Conservation (phyloP, 2,329 filamentous ascomycete genomes). For the Colletotrichum viniferum region DNA sequence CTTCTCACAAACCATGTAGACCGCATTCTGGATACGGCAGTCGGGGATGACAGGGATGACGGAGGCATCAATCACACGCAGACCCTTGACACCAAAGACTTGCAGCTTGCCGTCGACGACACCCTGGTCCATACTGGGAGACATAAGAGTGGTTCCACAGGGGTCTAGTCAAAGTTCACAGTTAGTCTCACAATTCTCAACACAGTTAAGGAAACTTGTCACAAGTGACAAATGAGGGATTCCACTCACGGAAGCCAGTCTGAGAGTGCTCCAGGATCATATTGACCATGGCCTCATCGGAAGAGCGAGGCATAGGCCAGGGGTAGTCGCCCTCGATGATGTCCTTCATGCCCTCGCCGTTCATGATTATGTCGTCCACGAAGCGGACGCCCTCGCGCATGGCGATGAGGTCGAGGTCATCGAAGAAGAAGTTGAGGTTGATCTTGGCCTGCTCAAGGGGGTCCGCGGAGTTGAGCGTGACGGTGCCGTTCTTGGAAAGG, state of each 20-base stretch:
- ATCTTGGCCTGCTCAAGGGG: slow-evolving; percentile 64
- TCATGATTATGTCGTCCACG: slow-evolving; percentile 60
- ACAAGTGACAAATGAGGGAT: not conserved
- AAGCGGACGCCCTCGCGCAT: slow-evolving; percentile 63
- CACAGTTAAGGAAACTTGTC: accelerated
- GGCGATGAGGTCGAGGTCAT: slow-evolving; percentile 61
- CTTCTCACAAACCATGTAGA: slow-evolving; percentile 66
- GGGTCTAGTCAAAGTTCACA: slow-evolving; percentile 40
- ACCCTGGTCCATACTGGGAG: slow-evolving; percentile 53
- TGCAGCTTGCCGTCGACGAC: slow-evolving; percentile 55
- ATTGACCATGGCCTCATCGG: slow-evolving; percentile 60
- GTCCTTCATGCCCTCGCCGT: slow-evolving; percentile 61
- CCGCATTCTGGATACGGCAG: slow-evolving; percentile 64
- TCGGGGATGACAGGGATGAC: slow-evolving; percentile 60
- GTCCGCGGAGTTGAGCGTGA: slow-evolving; percentile 60
- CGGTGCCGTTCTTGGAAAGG: slow-evolving; percentile 50
- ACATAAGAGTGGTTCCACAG: slow-evolving; percentile 59
- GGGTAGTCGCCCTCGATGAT: slow-evolving; percentile 60
- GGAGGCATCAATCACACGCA: slow-evolving; percentile 61
- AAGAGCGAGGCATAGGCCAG: slow-evolving; percentile 61
- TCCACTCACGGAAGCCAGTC: slow-evolving; percentile 53
- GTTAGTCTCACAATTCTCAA: not conserved
- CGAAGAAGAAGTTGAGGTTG: slow-evolving; percentile 62
- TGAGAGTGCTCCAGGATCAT: slow-evolving; percentile 62
- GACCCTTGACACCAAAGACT: slow-evolving; percentile 57